Conservation (phyloP, 1,284 basidiomycete species). For the Pyrrhoderma lamaoense region DNA sequence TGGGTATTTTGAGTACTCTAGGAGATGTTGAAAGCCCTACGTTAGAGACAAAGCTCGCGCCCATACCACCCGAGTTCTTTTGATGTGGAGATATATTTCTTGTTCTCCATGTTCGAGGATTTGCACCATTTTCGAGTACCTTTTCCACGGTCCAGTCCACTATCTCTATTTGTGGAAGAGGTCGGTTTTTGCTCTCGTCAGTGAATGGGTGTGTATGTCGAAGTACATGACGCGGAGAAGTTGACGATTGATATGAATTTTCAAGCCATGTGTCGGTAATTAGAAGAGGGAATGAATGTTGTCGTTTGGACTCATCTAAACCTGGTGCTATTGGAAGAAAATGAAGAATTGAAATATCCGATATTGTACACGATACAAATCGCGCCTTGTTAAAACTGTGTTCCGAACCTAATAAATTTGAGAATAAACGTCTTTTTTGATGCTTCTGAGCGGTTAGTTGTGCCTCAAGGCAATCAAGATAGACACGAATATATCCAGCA, state of each 20-base stretch:
- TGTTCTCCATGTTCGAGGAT: slow-evolving; percentile 55
- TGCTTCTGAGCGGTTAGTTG: neutral
- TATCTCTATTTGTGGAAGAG: slow-evolving; percentile 48
- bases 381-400: neutral
- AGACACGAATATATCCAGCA: slow-evolving; percentile 47
- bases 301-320: slow-evolving; percentile 20
- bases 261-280: slow-evolving; percentile 54
- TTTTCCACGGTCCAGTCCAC: slow-evolving; percentile 54
- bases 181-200: slow-evolving; percentile 22
- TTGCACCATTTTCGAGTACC: slow-evolving; percentile 37
- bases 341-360: slow-evolving; percentile 49
- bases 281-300: slow-evolving; percentile 47
- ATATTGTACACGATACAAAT: slow-evolving; percentile 27
- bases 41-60: slow-evolving; percentile 10
- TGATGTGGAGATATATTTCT: slow-evolving; percentile 21
- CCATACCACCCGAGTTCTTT: neutral
- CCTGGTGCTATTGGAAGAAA: slow-evolving; percentile 27
- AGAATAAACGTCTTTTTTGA: neutral
- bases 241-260: slow-evolving; percentile 36
- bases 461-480: slow-evolving; percentile 43
- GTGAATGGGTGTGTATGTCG: slow-evolving; percentile 29
- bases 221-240: slow-evolving; percentile 27
- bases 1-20: neutral
- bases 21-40: slow-evolving; percentile 14
- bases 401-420: neutral